These are phyloP conservation scores for Phyllosticta capitalensis DNA, from an alignment of 2,329 filamentous ascomycete genomes.

Conservation along the genomic window DNA sequence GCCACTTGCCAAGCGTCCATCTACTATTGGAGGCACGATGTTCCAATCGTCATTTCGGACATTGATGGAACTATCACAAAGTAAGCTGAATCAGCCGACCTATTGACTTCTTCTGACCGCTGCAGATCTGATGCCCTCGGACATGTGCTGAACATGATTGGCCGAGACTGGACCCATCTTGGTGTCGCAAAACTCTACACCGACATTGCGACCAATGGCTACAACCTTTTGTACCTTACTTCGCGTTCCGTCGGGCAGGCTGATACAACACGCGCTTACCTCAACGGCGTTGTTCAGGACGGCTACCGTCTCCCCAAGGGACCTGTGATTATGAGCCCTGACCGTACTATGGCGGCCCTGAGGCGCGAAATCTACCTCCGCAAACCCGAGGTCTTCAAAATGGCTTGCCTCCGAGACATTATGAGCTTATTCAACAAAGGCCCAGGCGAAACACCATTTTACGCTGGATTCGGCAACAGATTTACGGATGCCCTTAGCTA, in stretches of 20 bases:
- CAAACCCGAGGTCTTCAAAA: conserved; percentile 98
- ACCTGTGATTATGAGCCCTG: conserved; percentile 89
- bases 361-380: conserved; percentile 87
- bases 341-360: conserved; percentile 87
- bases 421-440: conserved; percentile 64
- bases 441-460: conserved; percentile 70
- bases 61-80: conserved; percentile 99
- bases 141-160: conserved; percentile 92
- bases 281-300: conserved; percentile 83
- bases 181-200: conserved; percentile 96
- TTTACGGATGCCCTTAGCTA: conserved; percentile 95
- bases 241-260: conserved; percentile 89
- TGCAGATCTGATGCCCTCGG: conserved; percentile 70
- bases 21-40: conserved; percentile 87
- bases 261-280: conserved; percentile 79
- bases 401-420: conserved; percentile 94
- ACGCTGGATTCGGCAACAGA: conserved; percentile 93
- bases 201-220: conserved; percentile 89
- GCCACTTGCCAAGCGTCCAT: conserved; percentile 87
- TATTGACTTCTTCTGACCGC: conserved; percentile 14
- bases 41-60: conserved; percentile 93
- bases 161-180: conserved; percentile 93
- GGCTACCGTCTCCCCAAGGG: conserved; percentile 77
- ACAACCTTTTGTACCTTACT: conserved; percentile 98
- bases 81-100: conserved; percentile 22